Conservation (phyloP, 1,284 basidiomycete species). For the Apiotrichum brassicae region DNA sequence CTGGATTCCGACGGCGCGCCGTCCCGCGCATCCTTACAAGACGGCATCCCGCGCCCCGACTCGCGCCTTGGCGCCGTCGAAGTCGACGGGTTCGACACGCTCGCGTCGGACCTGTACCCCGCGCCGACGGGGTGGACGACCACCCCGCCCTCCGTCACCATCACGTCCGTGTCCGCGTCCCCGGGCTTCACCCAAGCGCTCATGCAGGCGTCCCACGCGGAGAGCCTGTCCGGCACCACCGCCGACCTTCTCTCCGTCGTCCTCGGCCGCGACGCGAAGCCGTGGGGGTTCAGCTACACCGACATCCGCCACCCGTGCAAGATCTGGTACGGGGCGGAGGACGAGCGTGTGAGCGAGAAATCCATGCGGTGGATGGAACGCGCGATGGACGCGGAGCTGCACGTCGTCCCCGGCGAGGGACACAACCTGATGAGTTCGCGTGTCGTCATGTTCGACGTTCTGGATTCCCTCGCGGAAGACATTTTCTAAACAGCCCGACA, state of each 20-base stretch:
- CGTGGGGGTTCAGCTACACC: slow-evolving; percentile 48
- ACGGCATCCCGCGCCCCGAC: background rate
- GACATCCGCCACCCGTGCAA: slow-evolving; percentile 71
- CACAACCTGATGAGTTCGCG: slow-evolving; percentile 89
- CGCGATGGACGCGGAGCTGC: slow-evolving; percentile 71
- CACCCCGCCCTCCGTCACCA: background rate
- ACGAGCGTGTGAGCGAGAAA: slow-evolving; percentile 85
- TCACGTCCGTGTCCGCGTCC: slow-evolving; percentile 11
- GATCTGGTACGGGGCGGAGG: slow-evolving; percentile 88
- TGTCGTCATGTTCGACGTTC: slow-evolving; percentile 76
- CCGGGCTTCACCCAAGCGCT: slow-evolving; percentile 58
- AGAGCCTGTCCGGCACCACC: slow-evolving; percentile 83
- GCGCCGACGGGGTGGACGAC: background rate
- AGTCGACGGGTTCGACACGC: slow-evolving; percentile 7
- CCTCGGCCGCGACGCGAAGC: slow-evolving; percentile 64
- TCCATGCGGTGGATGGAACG: slow-evolving; percentile 85
- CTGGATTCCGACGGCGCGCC: slow-evolving; percentile 7
- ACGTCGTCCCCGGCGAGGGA: slow-evolving; percentile 77
- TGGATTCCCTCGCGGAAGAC: slow-evolving; percentile 56
- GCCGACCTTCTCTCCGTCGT: slow-evolving; percentile 79
- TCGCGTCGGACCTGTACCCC: slow-evolving; percentile 4
- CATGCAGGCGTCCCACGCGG: slow-evolving; percentile 87
- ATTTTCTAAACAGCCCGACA: too few relatives aligned
- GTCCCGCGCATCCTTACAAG: slow-evolving; percentile 7
- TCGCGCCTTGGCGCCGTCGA: background rate